These are phyloP conservation scores for Leccinum pachyderme DNA, from an alignment of 1,284 basidiomycete species.

Conservation along the genomic window DNA sequence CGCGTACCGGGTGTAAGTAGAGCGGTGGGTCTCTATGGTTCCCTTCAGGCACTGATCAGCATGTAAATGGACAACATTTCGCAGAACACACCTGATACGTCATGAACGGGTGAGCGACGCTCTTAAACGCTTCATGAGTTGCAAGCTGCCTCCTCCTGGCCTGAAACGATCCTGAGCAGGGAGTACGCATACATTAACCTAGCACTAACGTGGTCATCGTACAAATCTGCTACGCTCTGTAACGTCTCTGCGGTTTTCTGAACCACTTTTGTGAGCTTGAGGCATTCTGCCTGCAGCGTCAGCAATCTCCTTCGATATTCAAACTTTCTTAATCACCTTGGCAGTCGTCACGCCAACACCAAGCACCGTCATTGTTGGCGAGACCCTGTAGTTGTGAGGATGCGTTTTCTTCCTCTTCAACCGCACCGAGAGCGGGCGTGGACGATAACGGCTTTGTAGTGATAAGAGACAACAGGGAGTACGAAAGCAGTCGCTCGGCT, in stretches of 20 bases:
- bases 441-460: slow-evolving; percentile 62
- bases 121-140: slow-evolving; percentile 75
- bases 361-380: slow-evolving; percentile 72
- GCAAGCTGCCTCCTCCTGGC: slow-evolving; percentile 67
- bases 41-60: slow-evolving; percentile 40
- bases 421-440: slow-evolving; percentile 43
- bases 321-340: slow-evolving; percentile 21
- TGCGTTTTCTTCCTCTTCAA: slow-evolving; percentile 48
- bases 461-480: slow-evolving; percentile 67
- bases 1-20: slow-evolving; percentile 62
- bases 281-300: slow-evolving; percentile 48
- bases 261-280: slow-evolving; percentile 73
- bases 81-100: slow-evolving; percentile 56
- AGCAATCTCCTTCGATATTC: not conserved
- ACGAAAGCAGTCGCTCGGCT: slow-evolving; percentile 67
- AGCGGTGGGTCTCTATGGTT: slow-evolving; percentile 68
- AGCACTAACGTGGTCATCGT: slow-evolving; percentile 69
- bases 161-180: slow-evolving; percentile 38
- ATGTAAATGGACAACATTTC: not conserved
- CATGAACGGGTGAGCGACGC: slow-evolving; percentile 67
- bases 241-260: slow-evolving; percentile 76
- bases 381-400: slow-evolving; percentile 39
- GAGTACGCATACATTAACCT: not conserved
- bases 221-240: slow-evolving; percentile 72
- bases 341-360: slow-evolving; percentile 84